Conservation (phyloP, 331 rosid genomes). For the Quercus lobata region DNA sequence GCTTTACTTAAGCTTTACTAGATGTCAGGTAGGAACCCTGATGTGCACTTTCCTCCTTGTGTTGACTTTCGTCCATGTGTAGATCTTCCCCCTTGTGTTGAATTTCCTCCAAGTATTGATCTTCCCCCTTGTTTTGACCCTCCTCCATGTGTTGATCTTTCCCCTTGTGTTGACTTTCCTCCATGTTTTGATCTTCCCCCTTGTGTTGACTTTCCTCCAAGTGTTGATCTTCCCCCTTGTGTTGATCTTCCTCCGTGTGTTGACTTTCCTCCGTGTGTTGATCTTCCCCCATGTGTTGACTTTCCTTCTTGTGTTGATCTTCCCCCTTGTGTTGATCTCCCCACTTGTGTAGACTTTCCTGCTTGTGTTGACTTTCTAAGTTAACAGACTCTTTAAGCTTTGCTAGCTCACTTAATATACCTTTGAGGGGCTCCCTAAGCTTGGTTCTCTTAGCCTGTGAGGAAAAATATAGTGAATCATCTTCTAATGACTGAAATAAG, state of each 20-base stretch:
- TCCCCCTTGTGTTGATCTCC: too few species aligned
- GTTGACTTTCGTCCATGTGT: background rate
- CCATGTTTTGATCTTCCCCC: too few species aligned
- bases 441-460: constrained; percentile 49
- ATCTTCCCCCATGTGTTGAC: background rate
- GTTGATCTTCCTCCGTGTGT: too few species aligned
- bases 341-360: too few species aligned
- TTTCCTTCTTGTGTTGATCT: constrained; percentile 6
- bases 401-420: constrained; percentile 51
- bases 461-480: constrained; percentile 11
- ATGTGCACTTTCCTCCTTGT: too few species aligned
- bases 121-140: too few species aligned
- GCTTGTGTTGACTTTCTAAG: constrained; percentile 10
- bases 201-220: too few species aligned
- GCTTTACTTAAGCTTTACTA: background rate
- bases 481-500: constrained; percentile 1
- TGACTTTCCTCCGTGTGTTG: background rate
- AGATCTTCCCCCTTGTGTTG: background rate
- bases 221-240: too few species aligned
- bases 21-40: too few species aligned
- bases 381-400: constrained; percentile 34
- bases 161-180: background rate
- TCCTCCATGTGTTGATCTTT: constrained; percentile 3
- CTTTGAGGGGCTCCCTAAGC: constrained; percentile 41
- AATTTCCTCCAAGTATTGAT: too few species aligned